Evolutionary conservation across 345 rosid species (phyloP), one percentile per base, ranked within the genome.

Genomic region (Salix dunnii): DNA sequence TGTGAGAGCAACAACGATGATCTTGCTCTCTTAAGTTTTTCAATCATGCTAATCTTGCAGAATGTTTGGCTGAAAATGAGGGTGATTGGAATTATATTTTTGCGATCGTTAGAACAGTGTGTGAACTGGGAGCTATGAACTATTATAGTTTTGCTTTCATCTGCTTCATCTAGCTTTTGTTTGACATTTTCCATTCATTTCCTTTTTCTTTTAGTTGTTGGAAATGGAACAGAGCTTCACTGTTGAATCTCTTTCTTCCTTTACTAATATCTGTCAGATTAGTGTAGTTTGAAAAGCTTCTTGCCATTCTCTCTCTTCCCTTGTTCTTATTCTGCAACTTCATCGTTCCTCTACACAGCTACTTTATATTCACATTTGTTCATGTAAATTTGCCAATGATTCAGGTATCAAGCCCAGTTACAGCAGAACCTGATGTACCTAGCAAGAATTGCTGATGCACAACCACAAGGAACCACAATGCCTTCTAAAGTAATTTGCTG

Each of bases 391-490:
- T 71, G 13, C 63, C 33, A 64, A 77, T 53, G 75, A 63, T 68
- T 48, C 81, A 84, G 89, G 73, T 78, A 72, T 75, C 87, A 86
- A 75, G 71, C 75, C 40, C 82, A 80, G 80, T 82, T 86, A 55
- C 85, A 86, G 71, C 62, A 82, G 79, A 84, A 86, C 82, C 68
- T 84, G 58, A 78, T 72, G 78, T 82, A 60, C 78, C 85, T 84
- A 11, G 87, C 85, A 27, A 80, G 68, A 67, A 74, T 86, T 40
- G 86, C 87, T 31, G 87, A 84, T 80, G 73, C 77, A 58, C 84
- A 82, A n/a, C 78, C 87, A 38, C 82, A 67, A 55, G 77, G 68
- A 67, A 7, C 78, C n/a, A 5, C 85, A 51, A 58, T 3, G 36
- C 51, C 81, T 66, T 67, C 79, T 63, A 84, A 80, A 82, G 83